Base-by-base conservation (phyloP, 305 asterid species). In the Fraxinus sp. region DNA sequence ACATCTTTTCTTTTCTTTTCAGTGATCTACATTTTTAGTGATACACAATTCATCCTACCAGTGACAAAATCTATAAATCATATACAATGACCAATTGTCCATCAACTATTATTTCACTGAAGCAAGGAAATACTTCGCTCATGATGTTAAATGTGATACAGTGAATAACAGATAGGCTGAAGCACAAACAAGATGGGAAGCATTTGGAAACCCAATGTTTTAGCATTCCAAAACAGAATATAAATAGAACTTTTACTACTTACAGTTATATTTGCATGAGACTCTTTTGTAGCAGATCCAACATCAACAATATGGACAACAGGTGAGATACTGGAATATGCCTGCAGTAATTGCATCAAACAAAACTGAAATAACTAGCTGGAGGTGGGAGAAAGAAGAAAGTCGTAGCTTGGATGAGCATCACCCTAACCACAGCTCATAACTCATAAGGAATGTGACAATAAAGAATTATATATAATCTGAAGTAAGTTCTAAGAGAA, bases 291-390 rank as follows among this genome's bases (percentile, higher is more conserved):
- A 81, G 88, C 89, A 76, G 98, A 92, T 90, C 97, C 93, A 78
- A 93, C 93, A 87, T 96, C 95, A 78, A 96, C 99, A 32, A 96
- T 92, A 85, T 96, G 97, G 52, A 93, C 98, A 35, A 88, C 81
- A 16, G 99, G 99, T 74, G 98, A 91, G 78, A 94, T 89, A 85
- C 98, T 94, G 68, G 98, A 85, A 90, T 96, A 96, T 83, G 88
- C 95, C 99, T 96, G 94, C 49, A 36, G 74, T 66, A 59, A 83
- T 66, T 74, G 64, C 79, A 84, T 55, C 55, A 84, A 87, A 80
- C 68, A 57, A 84, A 80, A 52, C 32, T 32, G 18, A 77, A 57
- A 83, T 78, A 64, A 22, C 24, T 32, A 80, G 68, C 79, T 62
- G 74, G 75, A 68, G 22, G 30, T 13, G 35, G 70, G 57, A 80